These are phyloP conservation scores for Globisporangium okanoganense DNA, from an alignment of 352 stramenopile genomes.

Conservation along the genomic window DNA sequence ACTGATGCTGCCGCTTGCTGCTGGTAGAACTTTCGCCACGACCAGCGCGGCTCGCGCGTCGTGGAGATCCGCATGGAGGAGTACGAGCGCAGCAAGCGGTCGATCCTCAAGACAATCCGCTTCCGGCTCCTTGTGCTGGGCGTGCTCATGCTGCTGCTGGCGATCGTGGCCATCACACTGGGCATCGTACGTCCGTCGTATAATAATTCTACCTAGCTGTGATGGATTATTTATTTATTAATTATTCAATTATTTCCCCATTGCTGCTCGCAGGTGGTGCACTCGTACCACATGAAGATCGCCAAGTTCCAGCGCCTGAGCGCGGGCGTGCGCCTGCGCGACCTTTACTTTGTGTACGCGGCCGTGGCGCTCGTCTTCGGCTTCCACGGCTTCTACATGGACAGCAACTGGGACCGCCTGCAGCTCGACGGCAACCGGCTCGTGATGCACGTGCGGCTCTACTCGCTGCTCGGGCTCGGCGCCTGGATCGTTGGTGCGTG, in stretches of 20 bases:
- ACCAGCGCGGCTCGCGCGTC: slow-evolving; percentile 49
- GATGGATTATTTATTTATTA: no score
- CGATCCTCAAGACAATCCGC: slow-evolving; percentile 72
- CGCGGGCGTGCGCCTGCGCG: slow-evolving; percentile 30
- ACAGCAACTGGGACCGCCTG: slow-evolving; percentile 51
- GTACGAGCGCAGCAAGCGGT: slow-evolving; percentile 68
- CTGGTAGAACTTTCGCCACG: slow-evolving; percentile 63
- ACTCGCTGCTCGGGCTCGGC: slow-evolving; percentile 46
- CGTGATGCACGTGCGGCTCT: slow-evolving; percentile 68
- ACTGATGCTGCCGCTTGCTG: not conserved
- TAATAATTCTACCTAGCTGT: not conserved
- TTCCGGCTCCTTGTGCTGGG: slow-evolving; percentile 55
- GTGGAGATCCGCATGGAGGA: slow-evolving; percentile 72
- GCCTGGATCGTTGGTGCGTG: slow-evolving; percentile 41
- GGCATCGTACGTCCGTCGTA: slow-evolving; percentile 32
- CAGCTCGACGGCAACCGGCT: slow-evolving; percentile 58
- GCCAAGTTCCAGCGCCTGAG: slow-evolving; percentile 39
- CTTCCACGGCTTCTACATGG: slow-evolving; percentile 68
- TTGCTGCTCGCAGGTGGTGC: slow-evolving; percentile 43
- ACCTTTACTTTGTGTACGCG: slow-evolving; percentile 73
- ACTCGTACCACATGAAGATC: slow-evolving; percentile 36
- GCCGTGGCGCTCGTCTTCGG: slow-evolving; percentile 40
- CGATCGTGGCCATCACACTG: slow-evolving; percentile 41
- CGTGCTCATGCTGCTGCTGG: slow-evolving; percentile 45
- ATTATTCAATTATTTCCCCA: no score